Percentiles rank a stretch among this genome's conserved stretches.
phyloP scores from a whole-genome alignment of 108 stramenopile genomes.

The Pseudonitzschia pungens region DNA sequence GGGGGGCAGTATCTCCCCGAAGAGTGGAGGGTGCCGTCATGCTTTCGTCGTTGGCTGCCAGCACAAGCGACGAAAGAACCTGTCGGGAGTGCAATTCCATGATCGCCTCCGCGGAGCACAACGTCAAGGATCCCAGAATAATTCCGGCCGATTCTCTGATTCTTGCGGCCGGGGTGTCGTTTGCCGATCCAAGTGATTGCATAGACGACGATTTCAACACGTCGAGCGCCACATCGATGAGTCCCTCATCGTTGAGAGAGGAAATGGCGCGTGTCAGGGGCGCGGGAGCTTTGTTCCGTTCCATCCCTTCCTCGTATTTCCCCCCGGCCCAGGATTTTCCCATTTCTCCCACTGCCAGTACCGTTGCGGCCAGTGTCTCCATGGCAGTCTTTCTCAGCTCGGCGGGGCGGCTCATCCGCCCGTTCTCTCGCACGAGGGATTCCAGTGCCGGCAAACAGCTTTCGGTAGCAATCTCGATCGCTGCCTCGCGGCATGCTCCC shows the following conservation, averaged over 20 bases:
- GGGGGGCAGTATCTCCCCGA: slow-evolving; percentile 68
- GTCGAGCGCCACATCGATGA: slow-evolving; percentile 40
- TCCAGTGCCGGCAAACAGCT: slow-evolving; percentile 51
- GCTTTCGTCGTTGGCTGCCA: slow-evolving; percentile 50
- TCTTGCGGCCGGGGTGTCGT: slow-evolving; percentile 59
- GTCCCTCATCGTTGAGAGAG: slow-evolving; percentile 43
- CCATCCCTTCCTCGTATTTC: slow-evolving; percentile 52
- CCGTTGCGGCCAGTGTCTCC: slow-evolving; percentile 62
- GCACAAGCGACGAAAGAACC: slow-evolving; percentile 50
- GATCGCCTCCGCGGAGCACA: slow-evolving; percentile 64
- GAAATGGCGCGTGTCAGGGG: slow-evolving; percentile 40
- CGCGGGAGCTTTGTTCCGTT: slow-evolving; percentile 32
- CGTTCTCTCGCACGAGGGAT: slow-evolving; percentile 44
- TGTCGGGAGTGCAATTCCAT: slow-evolving; percentile 61
- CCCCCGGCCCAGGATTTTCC: slow-evolving; percentile 46
- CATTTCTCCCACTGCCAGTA: slow-evolving; percentile 45
- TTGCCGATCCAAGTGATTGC: slow-evolving; percentile 53
- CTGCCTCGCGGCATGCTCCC: slow-evolving; percentile 72
- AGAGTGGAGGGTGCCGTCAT: slow-evolving; percentile 53
- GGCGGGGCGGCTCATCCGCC: slow-evolving; percentile 40
- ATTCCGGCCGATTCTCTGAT: slow-evolving; percentile 71
- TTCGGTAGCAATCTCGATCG: slow-evolving; percentile 65
- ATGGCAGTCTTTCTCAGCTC: slow-evolving; percentile 50
- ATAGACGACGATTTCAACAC: slow-evolving; percentile 49
- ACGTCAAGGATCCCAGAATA: slow-evolving; percentile 54